These are phyloP conservation scores for Lentithecium fluviatile DNA, from an alignment of 495 filamentous ascomycete species.

Conservation along the genomic window DNA sequence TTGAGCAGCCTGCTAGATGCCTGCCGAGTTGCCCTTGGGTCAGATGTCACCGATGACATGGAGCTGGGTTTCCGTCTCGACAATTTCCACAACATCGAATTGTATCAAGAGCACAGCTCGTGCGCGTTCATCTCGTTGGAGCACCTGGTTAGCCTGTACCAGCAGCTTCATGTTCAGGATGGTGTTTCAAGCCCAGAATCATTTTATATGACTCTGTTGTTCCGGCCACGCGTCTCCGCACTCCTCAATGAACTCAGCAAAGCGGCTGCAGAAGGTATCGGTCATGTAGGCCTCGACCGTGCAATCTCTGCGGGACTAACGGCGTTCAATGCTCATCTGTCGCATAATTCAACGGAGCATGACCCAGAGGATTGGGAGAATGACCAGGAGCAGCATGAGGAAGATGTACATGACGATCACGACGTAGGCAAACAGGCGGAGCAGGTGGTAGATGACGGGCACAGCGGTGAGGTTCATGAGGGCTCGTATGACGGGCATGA, in stretches of 20 bases:
- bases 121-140: slow-evolving; percentile 49
- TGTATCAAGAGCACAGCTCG: slow-evolving; percentile 15
- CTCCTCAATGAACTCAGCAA: neutral
- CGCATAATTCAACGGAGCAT: slow-evolving; percentile 8
- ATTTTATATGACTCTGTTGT: slow-evolving; percentile 56
- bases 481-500: too few species aligned
- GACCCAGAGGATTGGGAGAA: slow-evolving; percentile 35
- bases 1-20: slow-evolving; percentile 62
- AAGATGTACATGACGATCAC: neutral
- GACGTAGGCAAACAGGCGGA: neutral
- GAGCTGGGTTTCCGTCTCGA: slow-evolving; percentile 53
- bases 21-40: slow-evolving; percentile 64
- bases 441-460: neutral
- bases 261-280: neutral
- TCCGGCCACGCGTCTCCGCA: slow-evolving; percentile 48
- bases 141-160: slow-evolving; percentile 58
- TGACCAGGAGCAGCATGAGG: neutral
- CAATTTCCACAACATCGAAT: neutral
- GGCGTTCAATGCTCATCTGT: slow-evolving; percentile 3
- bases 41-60: slow-evolving; percentile 65
- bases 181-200: slow-evolving; percentile 54
- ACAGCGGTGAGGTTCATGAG: too few species aligned
- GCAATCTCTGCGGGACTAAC: neutral
- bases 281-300: neutral
- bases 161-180: slow-evolving; percentile 60